These are phyloP conservation scores for Tilletia walkeri DNA, from an alignment of 1,284 basidiomycete species.

Conservation along the genomic window DNA sequence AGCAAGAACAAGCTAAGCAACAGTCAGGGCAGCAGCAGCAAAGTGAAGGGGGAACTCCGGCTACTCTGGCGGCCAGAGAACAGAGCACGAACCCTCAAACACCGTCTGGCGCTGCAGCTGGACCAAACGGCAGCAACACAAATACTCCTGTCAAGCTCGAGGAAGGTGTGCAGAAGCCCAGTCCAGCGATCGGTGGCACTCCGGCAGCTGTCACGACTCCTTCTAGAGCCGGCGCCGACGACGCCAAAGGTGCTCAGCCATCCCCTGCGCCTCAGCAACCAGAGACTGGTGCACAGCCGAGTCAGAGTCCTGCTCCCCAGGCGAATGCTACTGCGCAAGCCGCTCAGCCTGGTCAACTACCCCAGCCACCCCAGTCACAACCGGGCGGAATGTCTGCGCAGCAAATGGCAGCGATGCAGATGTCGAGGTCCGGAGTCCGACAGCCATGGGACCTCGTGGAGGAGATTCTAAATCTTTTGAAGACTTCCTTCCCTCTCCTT, in stretches of 20 bases:
- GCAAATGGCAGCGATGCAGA: background rate
- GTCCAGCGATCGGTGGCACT: constrained; percentile 8
- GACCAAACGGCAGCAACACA: background rate
- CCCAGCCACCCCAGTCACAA: background rate
- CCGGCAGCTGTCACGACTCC: too few species aligned
- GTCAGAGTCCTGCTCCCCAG: too few species aligned
- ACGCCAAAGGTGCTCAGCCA: too few species aligned
- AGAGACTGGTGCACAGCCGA: too few species aligned
- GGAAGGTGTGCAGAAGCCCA: background rate
- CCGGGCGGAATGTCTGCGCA: background rate
- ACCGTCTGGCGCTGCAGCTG: background rate
- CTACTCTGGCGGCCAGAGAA: background rate
- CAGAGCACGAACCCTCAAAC: constrained; percentile 22
- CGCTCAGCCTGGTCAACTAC: background rate
- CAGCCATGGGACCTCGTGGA: constrained; percentile 90
- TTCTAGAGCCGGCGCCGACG: too few species aligned
- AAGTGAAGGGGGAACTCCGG: too few species aligned
- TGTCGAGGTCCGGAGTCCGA: constrained; percentile 56
- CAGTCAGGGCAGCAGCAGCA: background rate
- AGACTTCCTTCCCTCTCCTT: constrained; percentile 92
- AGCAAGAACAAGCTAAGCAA: constrained; percentile 6
- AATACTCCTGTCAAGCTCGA: constrained; percentile 1
- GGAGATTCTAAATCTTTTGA: constrained; percentile 88
- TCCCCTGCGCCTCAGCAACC: too few species aligned
- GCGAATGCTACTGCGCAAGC: too few species aligned